Percentiles rank a stretch among this genome's conserved stretches.
These are phyloP conservation scores for Stagonosporopsis cucurbitacearum DNA, from an alignment of 2,329 filamentous ascomycete genomes.

Conservation along the genomic window DNA sequence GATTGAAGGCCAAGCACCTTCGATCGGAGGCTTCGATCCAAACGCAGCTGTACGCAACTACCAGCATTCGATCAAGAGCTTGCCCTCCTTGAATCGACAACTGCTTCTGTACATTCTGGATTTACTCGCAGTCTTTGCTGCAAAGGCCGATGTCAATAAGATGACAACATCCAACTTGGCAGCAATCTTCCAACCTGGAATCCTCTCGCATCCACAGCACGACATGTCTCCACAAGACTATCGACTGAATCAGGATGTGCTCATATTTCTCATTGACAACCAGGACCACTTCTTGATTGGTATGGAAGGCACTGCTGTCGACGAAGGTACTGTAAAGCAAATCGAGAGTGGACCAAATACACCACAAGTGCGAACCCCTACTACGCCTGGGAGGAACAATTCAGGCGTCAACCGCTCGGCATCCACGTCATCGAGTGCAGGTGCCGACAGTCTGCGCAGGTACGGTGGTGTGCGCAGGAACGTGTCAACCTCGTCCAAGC, in stretches of 20 bases:
- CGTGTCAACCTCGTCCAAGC: constrained; percentile 88
- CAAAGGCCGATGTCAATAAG: constrained; percentile 93
- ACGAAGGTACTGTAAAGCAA: constrained; percentile 74
- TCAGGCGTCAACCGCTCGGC: constrained; percentile 73
- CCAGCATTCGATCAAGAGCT: constrained; percentile 87
- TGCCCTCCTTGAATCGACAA: constrained; percentile 92
- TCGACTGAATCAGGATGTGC: constrained; percentile 90
- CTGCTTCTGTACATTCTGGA: constrained; percentile 95
- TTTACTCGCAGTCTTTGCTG: constrained; percentile 92
- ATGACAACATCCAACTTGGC: constrained; percentile 96
- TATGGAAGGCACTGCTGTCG: constrained; percentile 98
- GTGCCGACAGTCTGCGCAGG: constrained; percentile 83
- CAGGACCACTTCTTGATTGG: constrained; percentile 98
- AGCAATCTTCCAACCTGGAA: constrained; percentile 96
- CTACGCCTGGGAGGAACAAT: constrained; percentile 57
- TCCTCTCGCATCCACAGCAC: constrained; percentile 91
- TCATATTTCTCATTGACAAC: constrained; percentile 98
- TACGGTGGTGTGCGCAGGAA: constrained; percentile 83
- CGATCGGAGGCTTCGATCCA: constrained; percentile 76
- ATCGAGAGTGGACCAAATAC: constrained; percentile 71
- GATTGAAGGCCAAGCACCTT: constrained; percentile 68
- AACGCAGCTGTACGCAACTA: constrained; percentile 80
- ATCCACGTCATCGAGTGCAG: constrained; percentile 73
- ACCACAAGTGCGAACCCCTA: constrained; percentile 59
- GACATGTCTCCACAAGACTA: constrained; percentile 97